Percentiles rank a stretch among this genome's conserved stretches.
phyloP scores from a whole-genome alignment of 768 basidiomycete genomes.

The Holtermanniella nyarrowii region DNA sequence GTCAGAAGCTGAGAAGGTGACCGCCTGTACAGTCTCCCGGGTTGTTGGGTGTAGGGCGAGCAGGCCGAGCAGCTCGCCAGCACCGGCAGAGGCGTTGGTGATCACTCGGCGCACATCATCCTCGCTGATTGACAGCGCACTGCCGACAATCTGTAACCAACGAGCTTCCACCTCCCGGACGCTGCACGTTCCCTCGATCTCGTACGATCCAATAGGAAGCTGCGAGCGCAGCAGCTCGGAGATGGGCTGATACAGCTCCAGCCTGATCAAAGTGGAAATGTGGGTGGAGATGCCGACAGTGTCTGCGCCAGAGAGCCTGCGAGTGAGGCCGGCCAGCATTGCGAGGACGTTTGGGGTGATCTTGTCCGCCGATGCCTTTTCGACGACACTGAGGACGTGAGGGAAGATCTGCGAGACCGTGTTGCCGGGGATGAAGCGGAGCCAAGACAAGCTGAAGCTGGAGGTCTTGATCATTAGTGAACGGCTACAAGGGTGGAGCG shows the following conservation, averaged over 20 bases:
- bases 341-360: background rate
- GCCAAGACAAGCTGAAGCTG: conserved; percentile 21
- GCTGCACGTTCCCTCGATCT: background rate
- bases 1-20: background rate
- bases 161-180: background rate
- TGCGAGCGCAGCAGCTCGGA: background rate
- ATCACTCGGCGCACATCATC: background rate
- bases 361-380: conserved; percentile 1
- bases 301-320: background rate
- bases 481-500: background rate
- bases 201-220: background rate
- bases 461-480: conserved; percentile 12
- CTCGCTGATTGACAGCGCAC: background rate
- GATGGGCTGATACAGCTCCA: background rate
- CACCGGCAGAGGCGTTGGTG: background rate
- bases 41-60: background rate
- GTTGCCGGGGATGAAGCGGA: conserved; percentile 10
- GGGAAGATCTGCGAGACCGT: conserved; percentile 4
- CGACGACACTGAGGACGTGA: conserved; percentile 1
- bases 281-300: background rate
- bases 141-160: background rate
- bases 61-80: background rate
- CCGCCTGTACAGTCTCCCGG: background rate
- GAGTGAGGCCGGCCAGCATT: background rate
- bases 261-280: background rate